phyloP scores from a whole-genome alignment of 176 grass and related monocot species.

The Stipa capillata region DNA sequence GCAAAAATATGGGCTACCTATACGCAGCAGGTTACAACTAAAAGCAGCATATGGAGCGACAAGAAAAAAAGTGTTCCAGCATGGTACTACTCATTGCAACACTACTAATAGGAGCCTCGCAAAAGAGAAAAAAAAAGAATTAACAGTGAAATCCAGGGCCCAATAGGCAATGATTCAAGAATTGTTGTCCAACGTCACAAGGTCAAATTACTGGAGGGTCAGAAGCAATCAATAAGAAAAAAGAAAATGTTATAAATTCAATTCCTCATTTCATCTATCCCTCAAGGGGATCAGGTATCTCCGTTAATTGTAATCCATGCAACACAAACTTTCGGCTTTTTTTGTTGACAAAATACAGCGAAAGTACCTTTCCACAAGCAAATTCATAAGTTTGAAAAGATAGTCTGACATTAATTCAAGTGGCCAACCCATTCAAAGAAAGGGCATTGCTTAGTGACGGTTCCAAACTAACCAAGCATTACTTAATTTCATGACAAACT shows the following conservation, averaged over 20 bases:
- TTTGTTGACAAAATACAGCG: not conserved
- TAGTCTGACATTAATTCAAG: not conserved
- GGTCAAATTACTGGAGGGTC: not conserved
- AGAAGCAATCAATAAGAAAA: not conserved
- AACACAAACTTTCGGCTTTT: too few relatives aligned
- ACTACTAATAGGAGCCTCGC: not conserved
- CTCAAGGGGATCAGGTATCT: not conserved
- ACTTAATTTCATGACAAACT: not conserved
- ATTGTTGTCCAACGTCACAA: not conserved
- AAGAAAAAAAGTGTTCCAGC: not conserved
- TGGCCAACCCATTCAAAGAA: not conserved
- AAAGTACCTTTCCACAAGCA: not conserved
- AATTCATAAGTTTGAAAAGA: not conserved
- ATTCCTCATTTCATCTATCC: not conserved
- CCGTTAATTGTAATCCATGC: not conserved
- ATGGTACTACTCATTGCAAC: not conserved
- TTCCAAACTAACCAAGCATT: conserved; percentile 1
- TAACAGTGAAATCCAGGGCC: not conserved
- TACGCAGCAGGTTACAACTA: too few relatives aligned
- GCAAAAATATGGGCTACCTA: too few relatives aligned
- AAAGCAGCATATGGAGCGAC: not conserved
- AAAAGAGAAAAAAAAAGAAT: not conserved
- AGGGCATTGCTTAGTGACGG: not conserved
- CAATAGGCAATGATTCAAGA: not conserved
- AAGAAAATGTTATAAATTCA: not conserved